Evolutionary conservation across 148 eudicot genomes (phyloP).

Genomic region (Beta vulgaris): DNA sequence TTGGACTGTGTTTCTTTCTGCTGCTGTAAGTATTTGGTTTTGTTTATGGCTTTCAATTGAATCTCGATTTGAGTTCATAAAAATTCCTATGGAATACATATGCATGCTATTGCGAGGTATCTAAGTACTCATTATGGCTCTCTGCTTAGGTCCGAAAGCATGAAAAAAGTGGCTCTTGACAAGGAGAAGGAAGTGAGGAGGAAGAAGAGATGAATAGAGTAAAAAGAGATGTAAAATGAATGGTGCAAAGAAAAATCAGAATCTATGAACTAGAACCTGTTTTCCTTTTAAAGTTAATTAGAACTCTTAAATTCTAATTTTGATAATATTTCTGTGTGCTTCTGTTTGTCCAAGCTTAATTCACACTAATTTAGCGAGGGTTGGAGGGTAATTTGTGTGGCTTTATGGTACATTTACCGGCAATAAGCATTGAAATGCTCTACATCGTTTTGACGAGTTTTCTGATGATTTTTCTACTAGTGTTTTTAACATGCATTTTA

Average conservation of each 20-base stretch:
- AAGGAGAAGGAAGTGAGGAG: not conserved
- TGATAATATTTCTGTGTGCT: not conserved
- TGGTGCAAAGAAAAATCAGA: not conserved
- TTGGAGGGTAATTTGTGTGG: not conserved
- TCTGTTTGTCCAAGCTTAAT: not conserved
- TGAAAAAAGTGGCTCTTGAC: not conserved
- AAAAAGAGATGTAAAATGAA: not conserved
- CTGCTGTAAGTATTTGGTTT: not conserved
- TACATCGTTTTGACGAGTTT: not conserved
- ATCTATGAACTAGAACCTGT: not conserved
- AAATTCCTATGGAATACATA: not conserved
- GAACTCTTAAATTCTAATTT: not conserved
- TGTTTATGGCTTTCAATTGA: not conserved
- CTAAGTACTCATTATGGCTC: not conserved
- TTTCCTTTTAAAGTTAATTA: not conserved
- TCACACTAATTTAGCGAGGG: too few species aligned
- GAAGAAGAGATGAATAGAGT: not conserved
- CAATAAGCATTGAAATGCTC: too few species aligned
- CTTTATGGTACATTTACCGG: too few species aligned
- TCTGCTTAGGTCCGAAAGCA: not conserved
- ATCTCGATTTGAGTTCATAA: not conserved
- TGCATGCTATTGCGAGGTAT: not conserved
- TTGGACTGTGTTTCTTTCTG: not conserved
- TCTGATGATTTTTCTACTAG: not conserved
- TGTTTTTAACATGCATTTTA: conserved; percentile 15